Evolutionary conservation across 139 green algal species (phyloP), one percentile per base, ranked within the genome.

Genomic region (Chlorella vulgaris): DNA sequence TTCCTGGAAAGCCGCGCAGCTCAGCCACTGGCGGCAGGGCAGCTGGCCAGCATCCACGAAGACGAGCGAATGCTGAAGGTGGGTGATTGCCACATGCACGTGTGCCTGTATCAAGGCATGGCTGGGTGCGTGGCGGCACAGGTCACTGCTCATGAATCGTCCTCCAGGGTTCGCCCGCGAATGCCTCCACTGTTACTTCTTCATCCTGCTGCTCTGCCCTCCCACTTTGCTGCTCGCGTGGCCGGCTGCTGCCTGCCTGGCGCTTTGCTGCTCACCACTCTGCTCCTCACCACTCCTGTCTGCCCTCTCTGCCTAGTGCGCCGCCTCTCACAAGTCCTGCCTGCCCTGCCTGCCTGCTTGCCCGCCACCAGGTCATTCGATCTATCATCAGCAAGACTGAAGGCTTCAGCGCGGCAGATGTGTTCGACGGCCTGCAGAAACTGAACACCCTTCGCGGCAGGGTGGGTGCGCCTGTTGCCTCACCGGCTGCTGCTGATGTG

Each of bases 31-130:
- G 19, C 36, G 35, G 28, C 2, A 6, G 47, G 24, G 22, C 21
- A 3, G 42, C 53, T 69, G 51, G 73, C 35, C 31, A 42, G 33
- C 53, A 24, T 69, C 19, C 73, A 65, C 21, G 33, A 28, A 15
- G 92, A 96, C 69, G 77, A 81, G 6, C 84, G 93, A 43, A 82
- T 96, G 85, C 81, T 94, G 71, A 82, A 81, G 21, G 65, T 71
- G 65, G 7, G n/a, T n/a, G n/a, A n/a, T n/a, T n/a, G n/a, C n/a
- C n/a, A n/a, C n/a, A n/a, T n/a, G n/a, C n/a, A n/a, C n/a, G n/a
- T n/a, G n/a, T n/a, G n/a, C n/a, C n/a, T n/a, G n/a, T n/a, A n/a
- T n/a, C n/a, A n/a, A n/a, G n/a, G n/a, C n/a, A n/a, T n/a, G n/a
- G n/a, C n/a, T n/a, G n/a, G n/a, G n/a, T n/a, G n/a, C n/a, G n/a